Evolutionary conservation across 2,329 filamentous ascomycete species (phyloP), one percentile per base, ranked within the genome.

Genomic region (Neonectria neomacrospora): DNA sequence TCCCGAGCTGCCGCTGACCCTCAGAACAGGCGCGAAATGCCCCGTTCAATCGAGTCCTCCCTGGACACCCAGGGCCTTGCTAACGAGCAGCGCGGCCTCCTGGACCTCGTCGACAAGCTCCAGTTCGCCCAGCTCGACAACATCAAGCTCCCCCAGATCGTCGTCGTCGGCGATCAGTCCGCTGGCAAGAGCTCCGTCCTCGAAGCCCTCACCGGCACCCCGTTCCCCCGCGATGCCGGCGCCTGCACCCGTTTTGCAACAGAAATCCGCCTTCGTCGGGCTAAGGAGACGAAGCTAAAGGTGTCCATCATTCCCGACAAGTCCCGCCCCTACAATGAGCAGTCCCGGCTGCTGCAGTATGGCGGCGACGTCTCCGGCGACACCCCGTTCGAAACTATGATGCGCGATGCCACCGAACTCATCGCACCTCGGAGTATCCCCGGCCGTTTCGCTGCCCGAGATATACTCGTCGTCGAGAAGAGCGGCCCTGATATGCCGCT

Each of bases 121-220:
- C 81, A 84, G 72, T 81, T 84, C 74, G 77, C 81, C 65, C 80
- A 86, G 72, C 75, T 86, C 73, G 78, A 86, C 70, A 82, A 84
- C 73, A 78, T 85, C 68, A 81, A 82, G 50, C 79, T 89, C 0
- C 86, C 86, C 1, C 86, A 90, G 70, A 85, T 90, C 37, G 86
- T 90, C 50, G 87, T 90, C 23, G 88, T 88, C 34, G 87, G 88
- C 30, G 86, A 90, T 72, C 87, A 90, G 74, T 89, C 86, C 2
- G 84, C 86, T 6, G 88, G 88, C 20, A 90, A 90, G 74, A 88
- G 85, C 67, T 89, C 87, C 5, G 85, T 88, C 1, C 81, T 90
- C 2, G 87, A 89, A 69, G 86, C 87, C n/a, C 80, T 90, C 39
- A 88, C 86, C 0, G 86, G 86, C 23, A 86, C 88, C 10, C 83